Base-by-base conservation (phyloP, 1,284 basidiomycete genomes). In the Tylopilus orsonianus region DNA sequence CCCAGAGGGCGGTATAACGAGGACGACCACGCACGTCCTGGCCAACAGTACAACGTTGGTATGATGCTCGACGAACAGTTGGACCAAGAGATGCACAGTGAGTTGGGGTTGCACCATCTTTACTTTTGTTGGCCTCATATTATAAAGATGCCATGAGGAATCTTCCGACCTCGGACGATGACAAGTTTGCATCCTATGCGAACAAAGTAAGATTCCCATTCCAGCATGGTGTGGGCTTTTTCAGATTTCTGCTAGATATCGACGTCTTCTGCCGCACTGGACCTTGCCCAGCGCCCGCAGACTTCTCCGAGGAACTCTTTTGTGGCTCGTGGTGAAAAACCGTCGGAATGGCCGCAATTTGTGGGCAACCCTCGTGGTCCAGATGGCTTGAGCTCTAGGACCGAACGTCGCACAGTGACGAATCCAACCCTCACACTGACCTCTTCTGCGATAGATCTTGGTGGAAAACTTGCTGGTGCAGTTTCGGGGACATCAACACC, bases 281-380 rank as follows among this genome's bases (percentile, higher is more conserved):
- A 97, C 68, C 79, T 97, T 34, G 95, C 95, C 8, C 89, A 93
- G 33, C 78, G 93, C 30, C 87, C 91, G 4, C 90, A 93, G 65
- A 87, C 86, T 14, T 85, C 87, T 19, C 81, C 87, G 40, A 81
- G 86, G 37, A 71, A 73, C 48, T 79, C 81, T 40, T 83, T 80
- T 53, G 70, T 78, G 18, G 67, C 70, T 38, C 80, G 85, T 49
- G 73, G 80, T 16, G 82, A 87, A 61, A 90, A 90, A 65, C 77
- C 87, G 1, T 93, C 93, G 3, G 93, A 97, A 66, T 97, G 95
- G 95, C 90, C 93, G 36, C 90, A 90, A 64, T 97, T 93, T 69
- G 77, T 80, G 45, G 78, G 80, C 46, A 75, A 76, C 41, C 71
- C 79, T 47, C 79, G 83, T 62, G 73, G 72, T 50, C 76, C 80